phyloP scores from a whole-genome alignment of 257 asterid species.

The Agastache rugosa region DNA sequence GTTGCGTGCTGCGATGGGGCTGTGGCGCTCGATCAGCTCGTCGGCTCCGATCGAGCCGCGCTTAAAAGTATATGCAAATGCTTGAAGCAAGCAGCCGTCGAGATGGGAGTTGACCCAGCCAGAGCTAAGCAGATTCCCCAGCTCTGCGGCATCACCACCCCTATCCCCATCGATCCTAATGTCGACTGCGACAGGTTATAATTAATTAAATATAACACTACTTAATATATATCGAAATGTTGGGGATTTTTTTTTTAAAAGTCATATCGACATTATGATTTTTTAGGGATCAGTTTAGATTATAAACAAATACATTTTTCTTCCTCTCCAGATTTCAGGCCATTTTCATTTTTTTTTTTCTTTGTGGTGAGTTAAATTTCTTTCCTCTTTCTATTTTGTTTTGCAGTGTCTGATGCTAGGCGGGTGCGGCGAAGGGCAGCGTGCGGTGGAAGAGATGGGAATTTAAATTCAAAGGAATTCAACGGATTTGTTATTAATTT shows the following conservation, averaged over 20 bases:
- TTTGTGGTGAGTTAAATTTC: neutral
- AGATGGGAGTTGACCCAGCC: conserved; percentile 8
- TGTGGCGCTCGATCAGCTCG: conserved; percentile 20
- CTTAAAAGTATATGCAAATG: conserved; percentile 35
- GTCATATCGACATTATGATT: too few relatives aligned
- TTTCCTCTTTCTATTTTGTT: too few relatives aligned
- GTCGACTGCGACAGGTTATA: conserved; percentile 36
- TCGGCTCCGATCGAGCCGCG: neutral
- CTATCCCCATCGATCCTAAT: conserved; percentile 41
- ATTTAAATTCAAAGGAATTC: too few relatives aligned
- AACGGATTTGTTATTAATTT: neutral
- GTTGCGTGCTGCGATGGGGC: conserved; percentile 45
- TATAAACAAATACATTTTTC: too few relatives aligned
- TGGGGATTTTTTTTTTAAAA: too few relatives aligned
- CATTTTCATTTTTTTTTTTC: neutral
- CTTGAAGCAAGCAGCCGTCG: conserved; percentile 30
- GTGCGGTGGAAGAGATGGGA: neutral
- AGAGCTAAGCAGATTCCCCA: conserved; percentile 34
- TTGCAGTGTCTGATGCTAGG: neutral
- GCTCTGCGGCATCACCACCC: conserved; percentile 38
- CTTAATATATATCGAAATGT: too few relatives aligned
- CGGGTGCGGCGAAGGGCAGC: neutral
- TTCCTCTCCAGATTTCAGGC: neutral
- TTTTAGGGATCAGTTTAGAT: too few relatives aligned
- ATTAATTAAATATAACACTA: too few relatives aligned